Conservation (phyloP, 2,329 filamentous ascomycete genomes). For the Botrytis fabae region DNA sequence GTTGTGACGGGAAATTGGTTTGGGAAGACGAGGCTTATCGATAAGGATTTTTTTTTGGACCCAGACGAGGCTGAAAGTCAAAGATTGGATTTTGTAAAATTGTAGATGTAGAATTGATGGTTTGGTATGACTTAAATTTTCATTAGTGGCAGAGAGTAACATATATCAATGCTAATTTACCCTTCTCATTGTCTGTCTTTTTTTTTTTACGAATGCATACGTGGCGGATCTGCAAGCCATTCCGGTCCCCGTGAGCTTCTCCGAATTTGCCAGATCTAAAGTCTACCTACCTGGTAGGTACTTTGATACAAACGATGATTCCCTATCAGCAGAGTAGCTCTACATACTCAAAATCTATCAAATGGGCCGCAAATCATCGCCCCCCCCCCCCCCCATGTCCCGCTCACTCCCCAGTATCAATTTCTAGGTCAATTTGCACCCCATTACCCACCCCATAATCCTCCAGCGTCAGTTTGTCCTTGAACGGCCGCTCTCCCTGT, state of each 20-base stretch:
- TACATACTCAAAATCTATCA: neutral
- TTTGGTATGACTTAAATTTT: neutral
- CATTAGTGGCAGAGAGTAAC: neutral
- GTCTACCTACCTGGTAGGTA: neutral
- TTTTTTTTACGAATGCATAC: conserved; percentile 8
- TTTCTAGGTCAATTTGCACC: conserved; percentile 51
- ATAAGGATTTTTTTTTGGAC: neutral
- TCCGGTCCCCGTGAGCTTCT: conserved; percentile 4
- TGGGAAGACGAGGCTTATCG: conserved; percentile 17
- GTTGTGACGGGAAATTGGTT: neutral
- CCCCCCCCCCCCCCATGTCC: neutral
- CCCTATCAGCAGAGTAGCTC: neutral
- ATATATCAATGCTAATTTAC: neutral
- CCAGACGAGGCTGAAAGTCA: neutral
- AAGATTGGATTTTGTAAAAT: neutral
- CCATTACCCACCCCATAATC: conserved; percentile 96
- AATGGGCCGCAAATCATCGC: no score
- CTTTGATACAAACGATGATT: neutral
- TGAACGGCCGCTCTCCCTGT: conserved; percentile 91
- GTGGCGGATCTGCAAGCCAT: conserved; percentile 18
- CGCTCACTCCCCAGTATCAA: conserved; percentile 41
- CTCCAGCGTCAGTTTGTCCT: conserved; percentile 81
- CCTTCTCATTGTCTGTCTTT: neutral
- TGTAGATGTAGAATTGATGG: neutral
- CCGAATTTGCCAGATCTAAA: neutral